Percentiles rank a stretch among this genome's conserved stretches.
Conservation (phyloP, 805 yeast genomes). For the Candida caryicola region DNA sequence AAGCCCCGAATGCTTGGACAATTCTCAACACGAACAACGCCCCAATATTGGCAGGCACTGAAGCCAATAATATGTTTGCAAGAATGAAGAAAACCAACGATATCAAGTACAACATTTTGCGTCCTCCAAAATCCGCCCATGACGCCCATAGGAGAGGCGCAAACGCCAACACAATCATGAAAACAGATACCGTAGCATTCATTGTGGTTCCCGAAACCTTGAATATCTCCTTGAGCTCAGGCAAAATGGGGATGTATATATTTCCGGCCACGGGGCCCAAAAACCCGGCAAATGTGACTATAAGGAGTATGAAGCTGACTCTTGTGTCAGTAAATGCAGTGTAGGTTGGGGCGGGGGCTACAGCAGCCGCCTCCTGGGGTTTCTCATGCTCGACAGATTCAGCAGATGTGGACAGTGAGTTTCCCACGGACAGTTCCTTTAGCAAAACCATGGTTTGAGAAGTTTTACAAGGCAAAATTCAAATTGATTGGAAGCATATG, state of each 20-base stretch:
- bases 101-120: slow-evolving; percentile 27
- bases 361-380: neutral
- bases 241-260: slow-evolving; percentile 54
- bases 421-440: no score
- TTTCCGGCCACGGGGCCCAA: slow-evolving; percentile 58
- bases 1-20: slow-evolving; percentile 38
- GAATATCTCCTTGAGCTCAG: slow-evolving; percentile 41
- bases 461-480: no score
- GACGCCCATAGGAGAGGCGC: slow-evolving; percentile 58
- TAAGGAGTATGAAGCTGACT: slow-evolving; percentile 28
- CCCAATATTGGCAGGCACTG: slow-evolving; percentile 28
- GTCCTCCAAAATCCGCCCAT: slow-evolving; percentile 53
- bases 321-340: slow-evolving; percentile 34
- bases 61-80: slow-evolving; percentile 29
- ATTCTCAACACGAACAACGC: slow-evolving; percentile 30
- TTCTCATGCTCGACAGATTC: neutral
- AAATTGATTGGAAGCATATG: no score
- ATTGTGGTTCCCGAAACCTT: slow-evolving; percentile 40
- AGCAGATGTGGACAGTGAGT: neutral
- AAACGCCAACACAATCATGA: slow-evolving; percentile 54
- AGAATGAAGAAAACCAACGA: slow-evolving; percentile 26
- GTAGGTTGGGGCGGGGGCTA: slow-evolving; percentile 13
- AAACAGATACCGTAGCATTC: slow-evolving; percentile 56
- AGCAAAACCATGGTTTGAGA: no score
- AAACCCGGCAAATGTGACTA: slow-evolving; percentile 50